Evolutionary conservation across 805 yeast species (phyloP), one percentile per base, ranked within the genome.

Genomic region (Nakazawaea ambrosiae): DNA sequence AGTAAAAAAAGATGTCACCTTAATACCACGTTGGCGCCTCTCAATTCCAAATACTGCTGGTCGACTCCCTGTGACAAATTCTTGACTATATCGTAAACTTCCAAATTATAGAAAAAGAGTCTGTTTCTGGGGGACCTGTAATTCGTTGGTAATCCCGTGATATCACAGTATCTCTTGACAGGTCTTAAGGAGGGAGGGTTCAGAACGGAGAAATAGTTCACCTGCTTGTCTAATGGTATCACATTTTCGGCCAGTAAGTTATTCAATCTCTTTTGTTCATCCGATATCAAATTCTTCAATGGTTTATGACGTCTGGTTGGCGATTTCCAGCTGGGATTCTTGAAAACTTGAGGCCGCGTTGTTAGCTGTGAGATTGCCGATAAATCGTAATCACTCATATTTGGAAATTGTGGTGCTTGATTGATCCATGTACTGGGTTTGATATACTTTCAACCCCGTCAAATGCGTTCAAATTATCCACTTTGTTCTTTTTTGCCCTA

Each of bases 111-210:
- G 56, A 78, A 90, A 39, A 96, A 66, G 36, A 90, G 62, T 29
- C 82, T 81, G 49, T 76, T 82, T 19, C 79, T 68, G 0, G 92
- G 92, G 19, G 81, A 70, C 52, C 73, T 79, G 65, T 90, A 90
- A 22, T 61, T 70, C 0, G 88, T 90, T 34, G 75, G 79, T 16
- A 90, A 63, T 0, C 98, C 98, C 0, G 97, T 90, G 33, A 90
- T 78, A 54, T 92, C 98, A 58, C 98, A 90, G 60, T 87, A 89
- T 45, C 78, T 81, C 60, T 81, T 86, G 14, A 68, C 63, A 0
- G 97, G 97, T 45, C 65, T 72, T 46, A 88, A 60, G 3, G 92
- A 81, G 1, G 97, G 97, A 3, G 96, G 95, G 0, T 96, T 95
- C 20, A 75, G 75, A 5, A 89, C 62, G 27, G 80, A 73, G 43